Evolutionary conservation across 2,329 filamentous ascomycete species (phyloP).

Genomic region (Aspergillus sergii): DNA sequence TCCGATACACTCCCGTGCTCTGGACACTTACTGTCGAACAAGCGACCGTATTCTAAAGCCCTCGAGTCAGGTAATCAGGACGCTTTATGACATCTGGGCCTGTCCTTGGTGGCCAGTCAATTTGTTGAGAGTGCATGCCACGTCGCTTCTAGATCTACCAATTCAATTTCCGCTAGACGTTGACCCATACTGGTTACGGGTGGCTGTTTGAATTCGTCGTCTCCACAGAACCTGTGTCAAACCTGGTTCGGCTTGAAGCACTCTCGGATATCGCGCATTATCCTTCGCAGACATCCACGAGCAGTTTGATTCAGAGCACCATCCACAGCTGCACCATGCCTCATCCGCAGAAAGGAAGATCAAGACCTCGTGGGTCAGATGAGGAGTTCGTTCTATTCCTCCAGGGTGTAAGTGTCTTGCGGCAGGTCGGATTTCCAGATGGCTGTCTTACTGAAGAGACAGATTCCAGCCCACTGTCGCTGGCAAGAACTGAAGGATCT

Average conservation of each 20-base stretch:
- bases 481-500: constrained; percentile 50
- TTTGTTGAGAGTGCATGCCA: not conserved
- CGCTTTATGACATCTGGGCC: not conserved
- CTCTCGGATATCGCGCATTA: not conserved
- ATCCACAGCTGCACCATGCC: constrained; percentile 29
- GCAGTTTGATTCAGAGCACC: not conserved
- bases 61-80: not conserved
- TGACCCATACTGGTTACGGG: not conserved
- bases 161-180: not conserved
- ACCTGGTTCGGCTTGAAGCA: not conserved
- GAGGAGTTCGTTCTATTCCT: constrained; percentile 50
- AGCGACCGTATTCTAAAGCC: not conserved
- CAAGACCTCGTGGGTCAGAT: constrained; percentile 37
- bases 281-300: not conserved
- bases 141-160: not conserved
- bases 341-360: constrained; percentile 32
- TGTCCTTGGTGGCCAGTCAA: not conserved
- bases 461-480: constrained; percentile 48
- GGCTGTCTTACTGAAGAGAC: constrained; percentile 17
- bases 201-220: not conserved
- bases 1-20: not conserved
- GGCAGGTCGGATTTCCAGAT: not conserved
- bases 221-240: not conserved
- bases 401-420: constrained; percentile 39
- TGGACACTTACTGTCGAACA: not conserved